Evolutionary conservation across 208 protist species (phyloP).

Genomic region (Trypanosomatidae sp.): DNA sequence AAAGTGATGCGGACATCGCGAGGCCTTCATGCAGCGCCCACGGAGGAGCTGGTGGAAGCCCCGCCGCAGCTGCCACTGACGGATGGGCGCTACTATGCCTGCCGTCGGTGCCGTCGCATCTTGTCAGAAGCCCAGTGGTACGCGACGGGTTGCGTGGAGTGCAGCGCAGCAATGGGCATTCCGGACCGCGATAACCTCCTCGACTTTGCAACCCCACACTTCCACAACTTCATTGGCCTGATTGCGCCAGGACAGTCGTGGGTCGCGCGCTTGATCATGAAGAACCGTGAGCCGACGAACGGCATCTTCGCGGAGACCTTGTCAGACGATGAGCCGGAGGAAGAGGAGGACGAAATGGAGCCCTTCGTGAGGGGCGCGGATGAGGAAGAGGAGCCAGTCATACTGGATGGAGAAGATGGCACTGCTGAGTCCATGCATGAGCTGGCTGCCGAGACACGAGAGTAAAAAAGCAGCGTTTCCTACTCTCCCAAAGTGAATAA

Average conservation of each 20-base stretch:
- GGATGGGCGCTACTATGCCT: slow-evolving; percentile 71
- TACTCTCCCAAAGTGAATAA: not conserved
- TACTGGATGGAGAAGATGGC: not conserved
- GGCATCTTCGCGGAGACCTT: slow-evolving; percentile 79
- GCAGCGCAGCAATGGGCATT: slow-evolving; percentile 56
- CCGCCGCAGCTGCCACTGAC: slow-evolving; percentile 81
- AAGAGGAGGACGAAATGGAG: slow-evolving; percentile 26
- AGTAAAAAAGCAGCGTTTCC: not conserved
- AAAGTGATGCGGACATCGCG: slow-evolving; percentile 3
- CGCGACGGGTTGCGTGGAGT: slow-evolving; percentile 68
- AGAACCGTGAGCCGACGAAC: slow-evolving; percentile 33
- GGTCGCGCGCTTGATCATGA: slow-evolving; percentile 82
- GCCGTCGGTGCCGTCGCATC: slow-evolving; percentile 74
- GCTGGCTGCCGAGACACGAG: not conserved
- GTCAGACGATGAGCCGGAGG: slow-evolving; percentile 46
- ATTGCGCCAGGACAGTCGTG: slow-evolving; percentile 82
- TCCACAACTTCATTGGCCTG: slow-evolving; percentile 84
- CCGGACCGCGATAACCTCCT: slow-evolving; percentile 54
- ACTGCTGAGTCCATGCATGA: not conserved
- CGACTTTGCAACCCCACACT: slow-evolving; percentile 78
- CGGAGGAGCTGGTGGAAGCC: slow-evolving; percentile 34
- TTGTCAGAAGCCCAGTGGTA: slow-evolving; percentile 78
- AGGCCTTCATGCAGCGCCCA: not conserved
- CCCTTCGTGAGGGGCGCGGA: slow-evolving; percentile 20
- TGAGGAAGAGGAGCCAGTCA: slow-evolving; percentile 7